Conservation (phyloP, 805 yeast genomes). For the Cephaloascus fragrans region DNA sequence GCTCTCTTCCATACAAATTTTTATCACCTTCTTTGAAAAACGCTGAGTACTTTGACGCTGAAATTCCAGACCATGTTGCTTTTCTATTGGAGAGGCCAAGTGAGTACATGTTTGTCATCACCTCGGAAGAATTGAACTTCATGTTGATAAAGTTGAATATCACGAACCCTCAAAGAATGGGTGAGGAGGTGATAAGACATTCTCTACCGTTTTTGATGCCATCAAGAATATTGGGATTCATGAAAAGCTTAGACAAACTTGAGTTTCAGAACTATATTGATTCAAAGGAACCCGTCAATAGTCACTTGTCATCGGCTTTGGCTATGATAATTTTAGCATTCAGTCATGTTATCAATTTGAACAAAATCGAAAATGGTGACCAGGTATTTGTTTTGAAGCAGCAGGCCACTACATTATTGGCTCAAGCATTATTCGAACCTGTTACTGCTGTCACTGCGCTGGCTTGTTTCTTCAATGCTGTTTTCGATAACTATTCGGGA, state of each 20-base stretch:
- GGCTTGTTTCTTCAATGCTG: conserved; percentile 1
- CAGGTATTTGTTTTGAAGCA: not conserved
- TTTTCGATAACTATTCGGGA: not conserved
- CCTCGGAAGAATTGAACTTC: not conserved
- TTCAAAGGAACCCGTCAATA: not conserved
- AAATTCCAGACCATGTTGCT: not conserved
- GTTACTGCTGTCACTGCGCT: not conserved
- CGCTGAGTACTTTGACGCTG: conserved; percentile 2
- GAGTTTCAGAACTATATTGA: not conserved
- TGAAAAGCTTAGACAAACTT: not conserved
- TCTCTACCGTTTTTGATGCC: not conserved
- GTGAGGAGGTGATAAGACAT: not conserved
- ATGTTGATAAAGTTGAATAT: not conserved
- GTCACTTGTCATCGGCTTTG: not conserved
- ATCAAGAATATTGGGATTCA: not conserved
- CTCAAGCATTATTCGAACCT: conserved; percentile 1
- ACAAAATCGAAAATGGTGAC: not conserved
- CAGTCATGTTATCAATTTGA: not conserved
- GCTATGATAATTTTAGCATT: not conserved
- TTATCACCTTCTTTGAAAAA: conserved; percentile 2
- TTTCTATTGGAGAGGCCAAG: not conserved
- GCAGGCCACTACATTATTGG: not conserved
- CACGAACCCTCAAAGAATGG: not conserved
- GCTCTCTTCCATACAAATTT: conserved; percentile 1
- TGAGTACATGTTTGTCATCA: not conserved